Evolutionary conservation across 768 basidiomycete species (phyloP).

Genomic region (Hericium alpestre): DNA sequence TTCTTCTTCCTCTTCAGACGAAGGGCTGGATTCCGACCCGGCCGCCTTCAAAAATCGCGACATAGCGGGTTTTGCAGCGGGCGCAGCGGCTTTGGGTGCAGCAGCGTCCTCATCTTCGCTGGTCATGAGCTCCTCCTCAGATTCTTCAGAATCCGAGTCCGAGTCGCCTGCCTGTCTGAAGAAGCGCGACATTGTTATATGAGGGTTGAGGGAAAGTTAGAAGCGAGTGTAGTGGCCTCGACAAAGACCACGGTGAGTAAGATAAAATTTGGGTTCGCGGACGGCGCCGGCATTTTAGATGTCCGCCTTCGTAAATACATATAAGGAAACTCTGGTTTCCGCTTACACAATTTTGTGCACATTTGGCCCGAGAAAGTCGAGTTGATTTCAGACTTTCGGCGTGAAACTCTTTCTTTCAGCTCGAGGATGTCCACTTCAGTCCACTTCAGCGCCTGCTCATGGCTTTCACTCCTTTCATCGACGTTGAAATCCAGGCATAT

Average conservation of each 20-base stretch:
- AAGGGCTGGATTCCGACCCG: constrained; percentile 38
- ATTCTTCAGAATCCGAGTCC: constrained; percentile 70
- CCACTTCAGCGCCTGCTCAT: no score
- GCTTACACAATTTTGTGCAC: no score
- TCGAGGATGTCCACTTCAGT: no score
- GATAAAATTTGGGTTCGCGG: neutral
- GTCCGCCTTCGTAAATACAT: no score
- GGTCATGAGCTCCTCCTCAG: constrained; percentile 58
- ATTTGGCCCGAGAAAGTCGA: no score
- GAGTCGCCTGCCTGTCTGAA: constrained; percentile 81
- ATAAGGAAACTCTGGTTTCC: no score
- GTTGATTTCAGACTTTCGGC: no score
- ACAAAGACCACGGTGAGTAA: neutral
- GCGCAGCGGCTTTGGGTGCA: constrained; percentile 32
- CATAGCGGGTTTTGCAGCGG: constrained; percentile 48
- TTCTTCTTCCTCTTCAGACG: constrained; percentile 37
- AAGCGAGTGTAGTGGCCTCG: neutral
- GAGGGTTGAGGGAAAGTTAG: neutral
- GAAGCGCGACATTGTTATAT: constrained; percentile 66
- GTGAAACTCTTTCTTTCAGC: no score
- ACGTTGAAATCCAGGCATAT: no score
- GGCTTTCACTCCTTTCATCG: no score
- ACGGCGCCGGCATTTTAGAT: neutral
- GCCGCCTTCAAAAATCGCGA: constrained; percentile 66
- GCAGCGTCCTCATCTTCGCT: constrained; percentile 55